Conservation (phyloP, 1,284 basidiomycete genomes). For the Peniophora sp. region DNA sequence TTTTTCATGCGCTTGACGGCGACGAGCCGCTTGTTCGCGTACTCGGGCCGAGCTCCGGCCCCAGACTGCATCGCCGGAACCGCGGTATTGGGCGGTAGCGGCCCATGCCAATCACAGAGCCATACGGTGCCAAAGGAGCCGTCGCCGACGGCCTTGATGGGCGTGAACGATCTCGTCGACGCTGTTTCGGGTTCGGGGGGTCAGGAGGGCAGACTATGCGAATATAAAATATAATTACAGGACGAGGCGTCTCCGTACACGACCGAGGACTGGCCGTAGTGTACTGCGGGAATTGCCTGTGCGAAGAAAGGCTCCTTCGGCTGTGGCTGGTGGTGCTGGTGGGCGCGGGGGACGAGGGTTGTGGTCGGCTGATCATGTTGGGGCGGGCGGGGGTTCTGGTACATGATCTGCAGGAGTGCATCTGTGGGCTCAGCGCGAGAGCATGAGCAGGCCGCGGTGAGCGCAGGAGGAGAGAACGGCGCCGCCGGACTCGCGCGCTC, state of each 20-base stretch:
- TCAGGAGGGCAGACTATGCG: constrained; percentile 7
- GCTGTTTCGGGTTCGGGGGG: constrained; percentile 17
- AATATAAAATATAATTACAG: constrained; percentile 39
- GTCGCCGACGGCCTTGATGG: constrained; percentile 89
- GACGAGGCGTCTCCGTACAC: constrained; percentile 63
- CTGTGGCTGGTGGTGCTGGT: constrained; percentile 18
- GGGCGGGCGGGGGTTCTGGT: constrained; percentile 40
- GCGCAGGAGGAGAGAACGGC: constrained; percentile 4
- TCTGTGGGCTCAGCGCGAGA: constrained; percentile 19
- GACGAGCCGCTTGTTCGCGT: constrained; percentile 90
- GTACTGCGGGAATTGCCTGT: constrained; percentile 63
- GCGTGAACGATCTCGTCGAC: constrained; percentile 35
- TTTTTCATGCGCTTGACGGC: constrained; percentile 99
- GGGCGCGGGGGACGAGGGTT: constrained; percentile 26
- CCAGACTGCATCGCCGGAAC: constrained; percentile 89
- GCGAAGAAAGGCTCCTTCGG: constrained; percentile 56
- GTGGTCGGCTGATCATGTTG: constrained; percentile 37
- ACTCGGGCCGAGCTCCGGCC: constrained; percentile 85
- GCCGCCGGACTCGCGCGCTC: too few relatives aligned
- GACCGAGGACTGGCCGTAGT: constrained; percentile 56
- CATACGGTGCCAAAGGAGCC: constrained; percentile 97
- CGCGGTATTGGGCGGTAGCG: constrained; percentile 81
- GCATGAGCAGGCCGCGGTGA: constrained; percentile 4
- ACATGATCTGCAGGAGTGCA: constrained; percentile 55
- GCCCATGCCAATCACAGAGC: constrained; percentile 98